Base-by-base conservation (phyloP, 805 yeast genomes). In the Phaffomyces opuntiae region DNA sequence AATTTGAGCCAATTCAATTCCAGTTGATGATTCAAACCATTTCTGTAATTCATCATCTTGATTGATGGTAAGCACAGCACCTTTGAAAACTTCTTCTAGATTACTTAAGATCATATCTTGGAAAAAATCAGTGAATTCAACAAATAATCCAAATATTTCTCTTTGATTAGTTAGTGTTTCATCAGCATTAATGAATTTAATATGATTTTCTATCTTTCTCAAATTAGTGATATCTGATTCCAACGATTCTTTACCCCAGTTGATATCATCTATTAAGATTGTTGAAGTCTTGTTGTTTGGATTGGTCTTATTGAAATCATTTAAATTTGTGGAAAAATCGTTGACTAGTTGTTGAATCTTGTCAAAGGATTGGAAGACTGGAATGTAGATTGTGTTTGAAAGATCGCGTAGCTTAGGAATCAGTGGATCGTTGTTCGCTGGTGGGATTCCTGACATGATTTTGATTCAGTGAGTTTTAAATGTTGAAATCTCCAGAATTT, bases 131-230 rank as follows among this genome's bases (percentile, higher is more conserved):
- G 24, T 25, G 21, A 46, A 46, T 25, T 46, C 49, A n/a, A 39
- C 24, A n/a, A 46, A 32, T 9, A 46, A 34, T 12, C 46, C 43
- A 27, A 46, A 34, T n/a, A 46, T 43, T 16, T 46, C 49, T 11
- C 25, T 39, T 36, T 46, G 49, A 14, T 36, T 46, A 7, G 49
- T 46, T 17, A 43, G 29, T 2, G 49, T 46, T 32, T 46, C 49
- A 29, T 46, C 49, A 7, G 49, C 49, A 34, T 46, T 46, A 3
- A 46, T 13, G 27, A 46, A 46, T 25, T 46, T 46, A 7, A 46
- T 17, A 29, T 46, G 49, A 17, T 36, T 21, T 29, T 46, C 49
- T 4, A 46, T 36, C 26, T 43, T 39, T 24, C 25, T 32, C 9
- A 46, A 19, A 21, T 42, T 46, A 8, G 29, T 6, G n/a, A 46